Evolutionary conservation across 1,284 basidiomycete species (phyloP), one percentile per base, ranked within the genome.

Genomic region (Ganoderma lucidum): DNA sequence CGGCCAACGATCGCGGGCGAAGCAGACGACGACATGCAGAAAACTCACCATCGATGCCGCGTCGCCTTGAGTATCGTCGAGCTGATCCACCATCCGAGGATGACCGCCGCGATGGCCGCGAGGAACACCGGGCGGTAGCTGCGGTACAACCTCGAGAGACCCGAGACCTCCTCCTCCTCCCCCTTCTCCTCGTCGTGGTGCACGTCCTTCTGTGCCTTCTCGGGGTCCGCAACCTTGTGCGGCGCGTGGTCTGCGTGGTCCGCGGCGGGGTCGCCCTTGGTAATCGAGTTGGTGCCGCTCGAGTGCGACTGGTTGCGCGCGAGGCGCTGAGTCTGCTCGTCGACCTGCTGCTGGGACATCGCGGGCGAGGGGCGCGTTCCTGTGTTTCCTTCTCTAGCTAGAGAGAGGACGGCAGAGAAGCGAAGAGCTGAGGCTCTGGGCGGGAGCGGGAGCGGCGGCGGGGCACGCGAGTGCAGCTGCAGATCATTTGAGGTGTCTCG

Each of bases 81-180:
- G 70, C 89, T 91, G 63, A 94, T 89, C 93, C 93, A 95, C 93
- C 93, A 94, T 58, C 87, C 92, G 60, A 94, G 81, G 71, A 94
- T 93, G 58, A 90, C 77, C 28, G 83, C 78, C 12, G 89, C 90
- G 0, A 89, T 70, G n/a, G 73, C 85, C 51, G 78, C 78, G 53
- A 93, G 81, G 67, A 89, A 80, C 78, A 85, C 68, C 19, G 80
- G 78, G n/a, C 84, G 80, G 63, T 80, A 68, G 66, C 75, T 79
- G 70, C 71, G 70, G 67, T 78, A 78, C 39, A 78, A 66, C 62
- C 66, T 62, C 51, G 65, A 67, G 17, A 68, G 60, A 32, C 64
- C 44, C 12, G 75, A 72, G 55, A 76, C 75, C 37, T 76, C 76
- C 39, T 78, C 73, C 37, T 79, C 76, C 23, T 75, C 76, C 5